Conservation (phyloP, 1,284 basidiomycete species). For the Boletellus deceptivus region DNA sequence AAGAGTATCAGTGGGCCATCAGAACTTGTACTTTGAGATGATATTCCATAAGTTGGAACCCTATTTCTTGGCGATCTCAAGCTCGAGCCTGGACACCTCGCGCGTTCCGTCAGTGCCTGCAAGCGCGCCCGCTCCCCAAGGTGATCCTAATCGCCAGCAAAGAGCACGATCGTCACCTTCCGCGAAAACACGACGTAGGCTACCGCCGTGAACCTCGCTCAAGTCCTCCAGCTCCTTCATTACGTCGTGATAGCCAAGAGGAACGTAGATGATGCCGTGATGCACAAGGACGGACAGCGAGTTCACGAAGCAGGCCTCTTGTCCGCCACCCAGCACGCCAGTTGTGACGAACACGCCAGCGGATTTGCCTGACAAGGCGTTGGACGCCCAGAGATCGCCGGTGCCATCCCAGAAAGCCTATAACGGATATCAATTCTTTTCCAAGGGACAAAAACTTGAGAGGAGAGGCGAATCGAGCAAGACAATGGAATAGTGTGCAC, state of each 20-base stretch:
- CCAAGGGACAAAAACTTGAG: background rate
- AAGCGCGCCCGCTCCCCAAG: constrained; percentile 47
- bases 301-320: constrained; percentile 46
- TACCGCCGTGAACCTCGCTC: constrained; percentile 42
- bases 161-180: no score
- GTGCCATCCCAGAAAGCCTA: constrained; percentile 53
- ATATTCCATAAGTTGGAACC: constrained; percentile 37
- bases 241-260: constrained; percentile 47
- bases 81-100: constrained; percentile 45
- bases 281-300: constrained; percentile 55
- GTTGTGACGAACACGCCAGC: constrained; percentile 45
- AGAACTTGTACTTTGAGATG: constrained; percentile 14
- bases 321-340: constrained; percentile 40
- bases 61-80: constrained; percentile 46
- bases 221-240: constrained; percentile 22
- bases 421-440: no score
- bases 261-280: constrained; percentile 52
- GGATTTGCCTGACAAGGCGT: constrained; percentile 54
- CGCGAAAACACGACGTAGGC: background rate
- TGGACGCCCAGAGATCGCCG: constrained; percentile 48
- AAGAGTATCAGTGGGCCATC: no score
- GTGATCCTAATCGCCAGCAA: constrained; percentile 26
- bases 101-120: constrained; percentile 47
- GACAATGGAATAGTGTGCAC: background rate
- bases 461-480: no score